phyloP scores from a whole-genome alignment of 2,329 filamentous ascomycete species.

The Aureobasidium sp. region DNA sequence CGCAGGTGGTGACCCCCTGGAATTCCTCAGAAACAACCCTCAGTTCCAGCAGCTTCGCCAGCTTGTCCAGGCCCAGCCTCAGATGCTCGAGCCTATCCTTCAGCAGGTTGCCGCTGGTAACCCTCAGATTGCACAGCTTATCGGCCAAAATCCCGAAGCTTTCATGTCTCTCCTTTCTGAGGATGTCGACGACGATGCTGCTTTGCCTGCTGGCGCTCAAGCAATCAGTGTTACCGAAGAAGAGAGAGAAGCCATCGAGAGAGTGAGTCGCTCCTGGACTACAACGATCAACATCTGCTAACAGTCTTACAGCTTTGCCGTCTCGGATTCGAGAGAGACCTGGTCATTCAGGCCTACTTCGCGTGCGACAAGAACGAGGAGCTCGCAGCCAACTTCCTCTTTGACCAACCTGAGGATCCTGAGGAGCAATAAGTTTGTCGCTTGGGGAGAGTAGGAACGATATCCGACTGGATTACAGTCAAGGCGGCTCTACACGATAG shows the following conservation, averaged over 20 bases:
- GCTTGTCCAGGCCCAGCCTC: constrained; percentile 92
- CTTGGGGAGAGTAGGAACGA: neutral
- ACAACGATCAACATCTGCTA: constrained; percentile 9
- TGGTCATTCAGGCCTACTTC: constrained; percentile 97
- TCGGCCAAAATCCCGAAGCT: constrained; percentile 83
- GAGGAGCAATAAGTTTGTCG: constrained; percentile 19
- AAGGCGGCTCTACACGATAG: neutral
- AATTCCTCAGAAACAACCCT: constrained; percentile 89
- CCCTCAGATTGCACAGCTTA: constrained; percentile 86
- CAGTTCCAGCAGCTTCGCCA: constrained; percentile 98
- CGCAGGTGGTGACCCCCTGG: constrained; percentile 53
- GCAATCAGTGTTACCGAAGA: constrained; percentile 89
- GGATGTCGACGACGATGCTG: constrained; percentile 70
- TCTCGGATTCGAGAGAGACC: constrained; percentile 84
- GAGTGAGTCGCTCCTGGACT: constrained; percentile 48
- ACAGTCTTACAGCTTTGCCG: constrained; percentile 61
- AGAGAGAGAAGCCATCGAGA: constrained; percentile 93
- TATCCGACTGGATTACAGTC: neutral
- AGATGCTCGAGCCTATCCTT: constrained; percentile 97
- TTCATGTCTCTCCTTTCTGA: constrained; percentile 88
- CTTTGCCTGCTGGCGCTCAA: constrained; percentile 79
- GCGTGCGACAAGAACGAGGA: constrained; percentile 99
- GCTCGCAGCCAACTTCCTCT: constrained; percentile 93
- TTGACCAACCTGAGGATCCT: constrained; percentile 83
- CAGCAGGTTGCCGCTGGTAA: constrained; percentile 94